Percentiles rank a stretch among this genome's conserved stretches.
phyloP scores from a whole-genome alignment of 2,329 filamentous ascomycete genomes.

The Alternaria postmessia region DNA sequence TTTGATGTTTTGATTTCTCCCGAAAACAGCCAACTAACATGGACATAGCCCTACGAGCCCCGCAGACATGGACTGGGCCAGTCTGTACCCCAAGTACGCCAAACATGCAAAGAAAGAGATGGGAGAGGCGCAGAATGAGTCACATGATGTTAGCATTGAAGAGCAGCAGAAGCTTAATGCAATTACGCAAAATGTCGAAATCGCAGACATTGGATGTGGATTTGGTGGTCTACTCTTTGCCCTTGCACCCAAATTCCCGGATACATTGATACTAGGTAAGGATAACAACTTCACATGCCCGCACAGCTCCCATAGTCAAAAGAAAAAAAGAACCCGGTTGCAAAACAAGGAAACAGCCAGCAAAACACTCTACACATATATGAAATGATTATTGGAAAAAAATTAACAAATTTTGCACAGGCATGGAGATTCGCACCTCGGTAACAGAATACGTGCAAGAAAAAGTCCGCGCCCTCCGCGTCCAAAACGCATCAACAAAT shows the following conservation, averaged over 20 bases:
- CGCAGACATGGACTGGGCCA: slow-evolving; percentile 88
- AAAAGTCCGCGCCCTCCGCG: slow-evolving; percentile 81
- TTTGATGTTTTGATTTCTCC: neutral
- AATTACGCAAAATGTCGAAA: slow-evolving; percentile 77
- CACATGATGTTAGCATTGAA: slow-evolving; percentile 29
- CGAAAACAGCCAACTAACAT: no score
- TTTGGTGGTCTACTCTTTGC: slow-evolving; percentile 92
- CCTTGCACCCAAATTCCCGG: slow-evolving; percentile 79
- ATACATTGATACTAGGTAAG: slow-evolving; percentile 81
- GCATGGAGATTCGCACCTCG: slow-evolving; percentile 90
- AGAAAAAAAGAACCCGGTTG: no score
- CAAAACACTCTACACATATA: no score
- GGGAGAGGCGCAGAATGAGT: slow-evolving; percentile 22
- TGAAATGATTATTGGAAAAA: no score
- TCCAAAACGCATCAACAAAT: slow-evolving; percentile 62
- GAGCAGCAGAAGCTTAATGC: slow-evolving; percentile 24
- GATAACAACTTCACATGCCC: no score
- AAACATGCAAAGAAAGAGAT: slow-evolving; percentile 27
- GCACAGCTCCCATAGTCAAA: no score
- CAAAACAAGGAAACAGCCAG: no score
- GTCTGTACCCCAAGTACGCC: slow-evolving; percentile 78
- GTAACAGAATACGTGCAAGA: slow-evolving; percentile 92
- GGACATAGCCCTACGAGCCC: slow-evolving; percentile 75
- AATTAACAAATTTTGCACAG: slow-evolving; percentile 58
- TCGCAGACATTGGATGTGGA: slow-evolving; percentile 96